Evolutionary conservation across 1,284 basidiomycete species (phyloP).

Genomic region (Irpex sp.): DNA sequence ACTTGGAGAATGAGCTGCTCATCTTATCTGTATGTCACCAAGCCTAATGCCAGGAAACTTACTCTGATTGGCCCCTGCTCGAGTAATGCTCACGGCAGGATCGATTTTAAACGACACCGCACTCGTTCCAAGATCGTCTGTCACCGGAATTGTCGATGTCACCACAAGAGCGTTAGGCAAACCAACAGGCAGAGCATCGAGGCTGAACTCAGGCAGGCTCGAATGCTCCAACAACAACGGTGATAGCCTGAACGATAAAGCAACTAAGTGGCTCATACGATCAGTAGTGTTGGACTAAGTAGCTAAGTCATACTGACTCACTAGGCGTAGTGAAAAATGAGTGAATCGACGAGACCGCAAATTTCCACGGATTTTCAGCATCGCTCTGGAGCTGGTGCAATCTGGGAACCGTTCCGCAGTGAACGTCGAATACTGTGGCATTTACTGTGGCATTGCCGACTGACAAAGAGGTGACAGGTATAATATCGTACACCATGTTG

Average conservation of each 20-base stretch:
- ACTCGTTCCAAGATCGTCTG: background rate
- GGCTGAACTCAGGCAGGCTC: no score
- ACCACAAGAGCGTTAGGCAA: background rate
- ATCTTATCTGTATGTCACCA: no score
- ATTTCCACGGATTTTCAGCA: background rate
- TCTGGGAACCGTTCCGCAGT: constrained; percentile 1
- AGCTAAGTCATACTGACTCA: background rate
- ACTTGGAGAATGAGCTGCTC: background rate
- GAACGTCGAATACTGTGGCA: background rate
- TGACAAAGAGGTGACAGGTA: background rate
- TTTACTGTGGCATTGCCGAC: constrained; percentile 1
- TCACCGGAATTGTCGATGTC: background rate
- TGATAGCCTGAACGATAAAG: background rate
- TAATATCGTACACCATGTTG: constrained; percentile 9
- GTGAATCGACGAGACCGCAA: background rate
- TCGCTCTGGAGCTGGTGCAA: background rate
- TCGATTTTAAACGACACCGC: background rate
- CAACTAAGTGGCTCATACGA: background rate
- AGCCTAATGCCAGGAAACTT: background rate
- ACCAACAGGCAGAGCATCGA: no score
- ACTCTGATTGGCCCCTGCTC: background rate
- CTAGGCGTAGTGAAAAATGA: background rate
- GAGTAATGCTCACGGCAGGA: background rate
- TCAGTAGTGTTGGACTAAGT: background rate
- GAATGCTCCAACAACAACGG: no score